phyloP scores from a whole-genome alignment of 1,139 yeast species.

The Yamadazyma aaseri region DNA sequence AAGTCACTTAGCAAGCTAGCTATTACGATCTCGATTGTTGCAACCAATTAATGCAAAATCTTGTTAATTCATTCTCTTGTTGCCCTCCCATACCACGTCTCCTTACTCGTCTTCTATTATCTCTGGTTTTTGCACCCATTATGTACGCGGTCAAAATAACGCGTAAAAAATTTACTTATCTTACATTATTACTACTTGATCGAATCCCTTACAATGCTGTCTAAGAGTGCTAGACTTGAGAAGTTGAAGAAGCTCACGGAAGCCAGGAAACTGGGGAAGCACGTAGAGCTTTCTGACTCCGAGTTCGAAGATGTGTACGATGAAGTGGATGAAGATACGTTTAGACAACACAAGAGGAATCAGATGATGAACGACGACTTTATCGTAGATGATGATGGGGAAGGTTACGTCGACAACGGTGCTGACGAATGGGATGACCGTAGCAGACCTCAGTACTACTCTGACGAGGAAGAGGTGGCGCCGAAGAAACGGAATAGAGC shows the following conservation, averaged over 20 bases:
- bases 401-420: conserved; percentile 89
- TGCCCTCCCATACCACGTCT: too few species aligned
- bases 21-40: too few species aligned
- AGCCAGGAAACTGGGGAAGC: conserved; percentile 39
- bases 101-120: too few species aligned
- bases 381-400: conserved; percentile 90
- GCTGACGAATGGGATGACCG: conserved; percentile 81
- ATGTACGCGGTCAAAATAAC: too few species aligned
- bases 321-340: conserved; percentile 80
- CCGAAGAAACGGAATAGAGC: conserved; percentile 30
- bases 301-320: conserved; percentile 64
- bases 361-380: conserved; percentile 87
- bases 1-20: too few species aligned
- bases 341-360: conserved; percentile 71
- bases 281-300: conserved; percentile 20
- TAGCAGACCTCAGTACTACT: conserved; percentile 48
- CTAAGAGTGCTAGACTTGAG: conserved; percentile 21
- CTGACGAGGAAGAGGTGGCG: conserved; percentile 49
- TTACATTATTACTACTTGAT: too few species aligned
- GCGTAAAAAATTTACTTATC: too few species aligned
- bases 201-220: conserved; percentile 17
- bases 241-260: conserved; percentile 40
- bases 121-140: too few species aligned
- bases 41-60: too few species aligned
- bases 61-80: too few species aligned